Evolutionary conservation across 495 filamentous ascomycete species (phyloP), one percentile per base, ranked within the genome.

Genomic region (Jackrogersella multiformis): DNA sequence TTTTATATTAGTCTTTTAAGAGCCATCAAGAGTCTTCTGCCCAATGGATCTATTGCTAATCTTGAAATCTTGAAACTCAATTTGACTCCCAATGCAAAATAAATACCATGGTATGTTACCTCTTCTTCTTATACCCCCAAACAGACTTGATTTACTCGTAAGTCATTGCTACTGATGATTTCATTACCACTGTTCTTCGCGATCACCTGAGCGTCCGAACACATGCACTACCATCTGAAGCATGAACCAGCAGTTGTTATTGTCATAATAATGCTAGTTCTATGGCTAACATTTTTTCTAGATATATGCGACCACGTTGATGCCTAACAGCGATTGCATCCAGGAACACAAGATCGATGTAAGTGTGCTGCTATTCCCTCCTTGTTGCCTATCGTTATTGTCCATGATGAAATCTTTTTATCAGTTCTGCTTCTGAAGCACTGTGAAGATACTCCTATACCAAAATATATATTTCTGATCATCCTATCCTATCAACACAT

Each of bases 201-300:
- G 89, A 97, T 85, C 78, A 81, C 86, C 87, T 94, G 94, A 94
- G 90, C 93, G 91, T 24, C 82, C 81, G 89, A 91, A 95, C 89
- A 96, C 94, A 98, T 98, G 94, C 94, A 98, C 89, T 90, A 98
- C 94, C 94, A 97, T 97, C 94, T 98, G 94, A 98, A 73, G 68
- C 56, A 64, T 63, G 54, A 70, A 57, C 57, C 72, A 61, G 75
- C 30, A 54, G 63, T 65, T 58, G 54, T 28, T 59, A 41, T 64
- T 65, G 35, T 32, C 49, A 58, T 60, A 13, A 65, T 56, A 63
- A 34, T 69, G 12, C 54, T 30, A 53, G 38, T n/a, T 46, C 26
- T 30, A 68, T 51, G 39, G 52, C 64, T 73, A 67, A 75, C 45
- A 38, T 52, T 34, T 60, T 53, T 39, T 51, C 21, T n/a, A 73